Evolutionary conservation across 2,329 filamentous ascomycete genomes (phyloP), one percentile per base, ranked within the genome.

Genomic region (Penicillium capsulatum): DNA sequence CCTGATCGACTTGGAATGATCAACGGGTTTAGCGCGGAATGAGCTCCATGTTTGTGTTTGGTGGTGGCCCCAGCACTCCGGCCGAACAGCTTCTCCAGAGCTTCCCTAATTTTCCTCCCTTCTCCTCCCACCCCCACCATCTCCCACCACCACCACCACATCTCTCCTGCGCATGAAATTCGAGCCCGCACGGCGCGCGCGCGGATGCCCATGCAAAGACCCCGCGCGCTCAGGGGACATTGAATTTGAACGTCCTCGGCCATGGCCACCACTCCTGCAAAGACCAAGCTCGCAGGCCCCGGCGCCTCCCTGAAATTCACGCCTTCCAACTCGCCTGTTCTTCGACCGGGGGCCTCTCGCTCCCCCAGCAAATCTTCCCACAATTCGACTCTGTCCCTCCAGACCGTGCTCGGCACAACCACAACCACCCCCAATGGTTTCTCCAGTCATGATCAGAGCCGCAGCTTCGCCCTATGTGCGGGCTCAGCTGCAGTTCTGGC

Each of bases 401-500:
- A 83, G 63, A 81, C 87, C 48, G 88, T 97, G 41, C 85, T 97
- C 57, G 92, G 92, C 32, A 94, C 90, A 16, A 97, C 91, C 6
- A 91, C 88, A 48, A 79, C 74, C 51, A 86, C 85, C 3, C 83
- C 88, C 28, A 90, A 85, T 60, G 88, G 86, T 47, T 94, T 98
- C 65, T 89, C 94, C 61, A 82, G 79, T 48, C 80, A 91, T 44
- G 73, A 83, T 28, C 79, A 82, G 9, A 83, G 77, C 37, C 71
- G 70, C 40, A 74, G 74, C 35, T 95, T 97, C 65, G 89, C 89
- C 39, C 92, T 94, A 63, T 90, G 89, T 48, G 91, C 92, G 7
- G 92, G 92, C 39, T 92, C 89, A 7, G 88, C 91, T 30, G 91
- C 88, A n/a, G 87, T 98, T 0, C 79, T 97, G 13, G 87, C 90